Percentiles rank a stretch among this genome's conserved stretches.
Conservation (phyloP, 2,329 filamentous ascomycete species). For the Colletotrichum higginsianum region DNA sequence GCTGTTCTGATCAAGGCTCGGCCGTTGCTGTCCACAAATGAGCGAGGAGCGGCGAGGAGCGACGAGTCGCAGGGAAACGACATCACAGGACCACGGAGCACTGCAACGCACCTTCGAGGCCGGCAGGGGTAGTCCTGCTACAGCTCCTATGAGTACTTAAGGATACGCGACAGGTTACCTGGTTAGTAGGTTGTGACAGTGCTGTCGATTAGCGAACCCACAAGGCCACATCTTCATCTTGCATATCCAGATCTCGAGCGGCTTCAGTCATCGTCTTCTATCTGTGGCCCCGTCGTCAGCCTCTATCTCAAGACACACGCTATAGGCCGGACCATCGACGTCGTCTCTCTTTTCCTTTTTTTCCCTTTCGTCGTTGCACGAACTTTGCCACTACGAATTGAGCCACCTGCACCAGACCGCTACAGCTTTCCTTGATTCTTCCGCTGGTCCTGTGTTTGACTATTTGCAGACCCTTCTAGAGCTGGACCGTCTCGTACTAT, state of each 20-base stretch:
- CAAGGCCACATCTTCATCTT: neutral
- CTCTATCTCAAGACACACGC: neutral
- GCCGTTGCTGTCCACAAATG: conserved; percentile 20
- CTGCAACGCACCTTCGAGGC: conserved; percentile 34
- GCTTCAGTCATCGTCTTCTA: neutral
- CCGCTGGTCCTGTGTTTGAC: neutral
- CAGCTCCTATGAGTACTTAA: neutral
- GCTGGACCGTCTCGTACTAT: neutral
- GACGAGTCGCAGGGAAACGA: conserved; percentile 39
- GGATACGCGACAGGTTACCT: neutral
- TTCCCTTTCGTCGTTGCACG: no score
- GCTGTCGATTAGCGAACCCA: neutral
- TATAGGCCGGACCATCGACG: neutral
- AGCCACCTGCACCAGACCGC: no score
- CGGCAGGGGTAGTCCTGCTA: conserved; percentile 15
- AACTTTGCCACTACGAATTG: no score
- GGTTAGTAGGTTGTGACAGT: conserved; percentile 6
- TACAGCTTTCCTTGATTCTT: no score
- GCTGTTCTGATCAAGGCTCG: conserved; percentile 26
- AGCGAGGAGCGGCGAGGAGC: conserved; percentile 35
- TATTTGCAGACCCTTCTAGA: neutral
- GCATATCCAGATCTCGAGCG: neutral
- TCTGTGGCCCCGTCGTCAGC: neutral
- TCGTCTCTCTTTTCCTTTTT: neutral
- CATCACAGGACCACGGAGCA: conserved; percentile 40